phyloP scores from a whole-genome alignment of 331 rosid genomes.

The Arachis monticola region DNA sequence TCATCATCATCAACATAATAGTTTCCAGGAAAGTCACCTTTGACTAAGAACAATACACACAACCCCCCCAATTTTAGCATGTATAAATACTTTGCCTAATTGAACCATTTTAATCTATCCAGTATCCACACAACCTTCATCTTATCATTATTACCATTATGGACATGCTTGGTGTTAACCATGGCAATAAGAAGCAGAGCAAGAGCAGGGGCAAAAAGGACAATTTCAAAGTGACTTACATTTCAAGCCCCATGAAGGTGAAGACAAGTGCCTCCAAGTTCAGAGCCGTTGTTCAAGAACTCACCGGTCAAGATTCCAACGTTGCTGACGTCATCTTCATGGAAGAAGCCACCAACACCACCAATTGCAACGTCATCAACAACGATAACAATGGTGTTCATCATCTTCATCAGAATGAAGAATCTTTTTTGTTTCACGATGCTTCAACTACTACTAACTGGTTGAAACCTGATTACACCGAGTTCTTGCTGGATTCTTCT shows the following conservation, averaged over 20 bases:
- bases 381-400: no score
- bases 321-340: conserved; percentile 63
- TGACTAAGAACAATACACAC: neutral
- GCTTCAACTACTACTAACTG: neutral
- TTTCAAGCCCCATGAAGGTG: conserved; percentile 89
- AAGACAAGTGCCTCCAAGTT: conserved; percentile 74
- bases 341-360: conserved; percentile 37
- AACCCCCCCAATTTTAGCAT: conserved; percentile 1
- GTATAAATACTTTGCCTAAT: conserved; percentile 25
- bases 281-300: conserved; percentile 84
- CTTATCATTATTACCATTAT: no score
- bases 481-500: neutral
- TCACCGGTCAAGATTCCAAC: conserved; percentile 76
- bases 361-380: neutral
- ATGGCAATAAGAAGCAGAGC: conserved; percentile 45
- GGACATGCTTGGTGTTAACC: conserved; percentile 42
- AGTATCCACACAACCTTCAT: neutral
- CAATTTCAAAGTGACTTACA: conserved; percentile 68
- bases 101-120: neutral
- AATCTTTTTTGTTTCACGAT: no score
- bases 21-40: conserved; percentile 41
- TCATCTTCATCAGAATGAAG: no score
- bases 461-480: conserved; percentile 35
- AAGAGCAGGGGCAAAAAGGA: conserved; percentile 44
- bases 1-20: neutral